These are phyloP conservation scores for Kondoa malvinella DNA, from an alignment of 768 basidiomycete genomes.

Conservation along the genomic window DNA sequence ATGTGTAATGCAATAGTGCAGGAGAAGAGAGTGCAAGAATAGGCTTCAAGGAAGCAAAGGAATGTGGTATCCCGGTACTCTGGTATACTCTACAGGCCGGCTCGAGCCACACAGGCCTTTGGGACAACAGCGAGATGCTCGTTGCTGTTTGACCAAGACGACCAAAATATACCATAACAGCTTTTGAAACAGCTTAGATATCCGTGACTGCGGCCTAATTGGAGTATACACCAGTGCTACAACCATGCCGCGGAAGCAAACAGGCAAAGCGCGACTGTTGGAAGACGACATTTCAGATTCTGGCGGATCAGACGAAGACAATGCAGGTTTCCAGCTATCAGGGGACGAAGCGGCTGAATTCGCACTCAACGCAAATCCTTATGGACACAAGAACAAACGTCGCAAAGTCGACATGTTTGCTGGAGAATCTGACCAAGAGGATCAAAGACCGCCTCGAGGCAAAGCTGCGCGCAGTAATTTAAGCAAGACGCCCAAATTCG, in stretches of 20 bases:
- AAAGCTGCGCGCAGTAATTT: slow-evolving; percentile 17
- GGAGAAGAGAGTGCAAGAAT: not conserved
- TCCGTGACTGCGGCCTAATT: no score
- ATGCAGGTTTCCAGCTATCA: not conserved
- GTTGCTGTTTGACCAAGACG: no score
- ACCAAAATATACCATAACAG: no score
- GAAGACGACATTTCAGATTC: slow-evolving; percentile 4
- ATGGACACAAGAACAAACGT: slow-evolving; percentile 40
- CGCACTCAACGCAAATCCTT: not conserved
- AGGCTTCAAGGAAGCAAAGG: not conserved
- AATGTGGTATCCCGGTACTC: not conserved
- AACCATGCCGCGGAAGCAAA: not conserved
- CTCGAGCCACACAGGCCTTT: no score
- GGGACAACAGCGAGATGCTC: no score
- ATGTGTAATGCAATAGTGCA: not conserved
- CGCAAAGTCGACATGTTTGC: slow-evolving; percentile 59
- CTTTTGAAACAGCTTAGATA: not conserved
- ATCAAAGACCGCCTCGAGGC: slow-evolving; percentile 34
- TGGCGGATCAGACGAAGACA: slow-evolving; percentile 1
- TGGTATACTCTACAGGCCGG: no score
- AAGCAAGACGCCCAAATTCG: slow-evolving; percentile 31
- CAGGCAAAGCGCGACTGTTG: not conserved
- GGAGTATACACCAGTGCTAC: no score
- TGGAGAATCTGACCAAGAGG: slow-evolving; percentile 56
- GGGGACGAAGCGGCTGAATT: not conserved